Conservation (phyloP, 352 stramenopile species). For the Pythium myriotylum region DNA sequence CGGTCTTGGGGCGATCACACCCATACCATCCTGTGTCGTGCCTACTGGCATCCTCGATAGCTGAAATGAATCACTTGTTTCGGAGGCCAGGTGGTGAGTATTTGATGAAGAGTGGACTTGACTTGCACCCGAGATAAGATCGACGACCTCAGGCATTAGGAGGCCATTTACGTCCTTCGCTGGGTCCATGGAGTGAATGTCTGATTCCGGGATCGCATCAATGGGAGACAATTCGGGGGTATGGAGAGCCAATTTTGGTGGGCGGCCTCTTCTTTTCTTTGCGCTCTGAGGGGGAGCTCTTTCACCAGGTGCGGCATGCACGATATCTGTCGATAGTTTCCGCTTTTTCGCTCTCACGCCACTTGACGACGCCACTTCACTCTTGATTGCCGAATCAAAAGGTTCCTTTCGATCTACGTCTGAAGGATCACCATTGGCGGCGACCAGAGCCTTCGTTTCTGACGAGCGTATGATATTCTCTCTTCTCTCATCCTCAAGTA, state of each 20-base stretch:
- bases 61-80: background rate
- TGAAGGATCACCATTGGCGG: no score
- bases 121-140: constrained; percentile 10
- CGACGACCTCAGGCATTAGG: constrained; percentile 2
- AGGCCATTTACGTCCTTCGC: background rate
- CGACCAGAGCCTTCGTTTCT: no score
- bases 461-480: constrained; percentile 22
- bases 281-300: background rate
- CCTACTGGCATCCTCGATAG: background rate
- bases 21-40: background rate
- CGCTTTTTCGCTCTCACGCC: constrained; percentile 5
- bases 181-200: no score
- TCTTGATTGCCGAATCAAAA: no score
- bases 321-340: constrained; percentile 12
- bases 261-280: constrained; percentile 18
- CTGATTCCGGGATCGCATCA: background rate
- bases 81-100: no score
- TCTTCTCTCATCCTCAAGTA: constrained; percentile 50
- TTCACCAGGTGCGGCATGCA: background rate
- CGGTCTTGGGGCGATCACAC: background rate
- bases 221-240: background rate
- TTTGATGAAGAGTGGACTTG: constrained; percentile 5
- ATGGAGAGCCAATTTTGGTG: background rate
- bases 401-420: no score
- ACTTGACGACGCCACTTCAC: background rate